Conservation (phyloP, 1,139 yeast species). For the Yamadazyma kanchanaburiensis region DNA sequence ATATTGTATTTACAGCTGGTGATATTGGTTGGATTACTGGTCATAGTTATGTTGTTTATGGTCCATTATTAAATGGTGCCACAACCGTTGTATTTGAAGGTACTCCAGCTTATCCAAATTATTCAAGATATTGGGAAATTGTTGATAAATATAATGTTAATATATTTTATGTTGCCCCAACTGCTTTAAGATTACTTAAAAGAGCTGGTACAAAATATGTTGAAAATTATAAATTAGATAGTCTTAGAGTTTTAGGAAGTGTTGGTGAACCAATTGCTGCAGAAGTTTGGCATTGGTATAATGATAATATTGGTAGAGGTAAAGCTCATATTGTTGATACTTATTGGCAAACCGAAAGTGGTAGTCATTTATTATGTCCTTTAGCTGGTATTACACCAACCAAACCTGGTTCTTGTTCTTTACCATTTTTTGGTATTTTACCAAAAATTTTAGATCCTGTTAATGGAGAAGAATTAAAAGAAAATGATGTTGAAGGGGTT, state of each 20-base stretch:
- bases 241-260: constrained; percentile 73
- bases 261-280: constrained; percentile 94
- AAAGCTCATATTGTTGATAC: constrained; percentile 76
- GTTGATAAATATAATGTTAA: constrained; percentile 74
- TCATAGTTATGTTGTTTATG: constrained; percentile 79
- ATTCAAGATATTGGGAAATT: constrained; percentile 80
- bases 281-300: constrained; percentile 93
- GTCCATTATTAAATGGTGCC: constrained; percentile 76
- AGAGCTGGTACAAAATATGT: constrained; percentile 74
- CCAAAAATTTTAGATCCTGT: constrained; percentile 71
- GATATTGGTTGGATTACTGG: constrained; percentile 92
- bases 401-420: constrained; percentile 76
- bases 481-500: constrained; percentile 70
- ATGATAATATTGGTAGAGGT: constrained; percentile 71
- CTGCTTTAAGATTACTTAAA: constrained; percentile 79
- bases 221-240: constrained; percentile 60
- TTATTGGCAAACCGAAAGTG: constrained; percentile 84
- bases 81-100: constrained; percentile 84
- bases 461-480: constrained; percentile 61
- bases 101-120: constrained; percentile 81
- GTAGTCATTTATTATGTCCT: constrained; percentile 70
- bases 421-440: constrained; percentile 74
- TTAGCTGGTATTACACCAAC: constrained; percentile 72
- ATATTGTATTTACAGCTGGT: constrained; percentile 77
- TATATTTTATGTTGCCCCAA: constrained; percentile 88